A percentile compares a stretch with the other conserved stretches of the same genome.
Evolutionary conservation across 257 asterid genomes (phyloP).

Genomic region (Plectranthus barbatus): DNA sequence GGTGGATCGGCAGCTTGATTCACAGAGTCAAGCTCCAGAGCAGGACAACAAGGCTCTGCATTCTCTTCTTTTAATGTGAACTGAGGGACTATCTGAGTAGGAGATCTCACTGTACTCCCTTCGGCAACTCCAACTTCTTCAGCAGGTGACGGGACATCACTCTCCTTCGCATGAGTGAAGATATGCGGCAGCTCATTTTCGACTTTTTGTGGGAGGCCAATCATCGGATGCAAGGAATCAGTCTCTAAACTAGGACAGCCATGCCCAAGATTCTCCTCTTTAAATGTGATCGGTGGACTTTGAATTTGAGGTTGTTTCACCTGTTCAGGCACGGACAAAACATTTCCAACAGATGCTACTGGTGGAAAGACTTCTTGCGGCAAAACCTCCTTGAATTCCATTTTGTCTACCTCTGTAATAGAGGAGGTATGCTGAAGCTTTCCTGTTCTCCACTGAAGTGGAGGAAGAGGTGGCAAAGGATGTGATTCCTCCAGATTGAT

Average conservation of each 20-base stretch:
- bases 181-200: slow-evolving; percentile 17
- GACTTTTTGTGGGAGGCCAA: slow-evolving; percentile 17
- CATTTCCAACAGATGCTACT: slow-evolving; percentile 1
- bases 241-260: slow-evolving; percentile 24
- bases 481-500: slow-evolving; percentile 45
- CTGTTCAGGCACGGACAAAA: slow-evolving; percentile 22
- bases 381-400: slow-evolving; percentile 6
- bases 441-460: slow-evolving; percentile 85
- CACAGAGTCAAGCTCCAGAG: slow-evolving; percentile 15
- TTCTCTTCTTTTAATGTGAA: slow-evolving; percentile 17
- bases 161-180: not conserved
- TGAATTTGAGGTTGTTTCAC: slow-evolving; percentile 14
- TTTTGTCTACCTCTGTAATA: slow-evolving; percentile 22
- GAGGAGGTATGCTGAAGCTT: slow-evolving; percentile 44
- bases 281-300: slow-evolving; percentile 18
- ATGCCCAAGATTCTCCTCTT: slow-evolving; percentile 23
- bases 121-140: slow-evolving; percentile 3
- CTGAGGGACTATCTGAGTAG: slow-evolving; percentile 19
- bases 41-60: slow-evolving; percentile 18
- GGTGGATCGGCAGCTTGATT: slow-evolving; percentile 15
- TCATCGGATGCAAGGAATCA: not conserved
- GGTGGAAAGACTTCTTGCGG: slow-evolving; percentile 2
- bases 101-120: not conserved
- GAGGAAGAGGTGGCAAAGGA: slow-evolving; percentile 94
- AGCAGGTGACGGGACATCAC: slow-evolving; percentile 1